Evolutionary conservation across 768 basidiomycete species (phyloP).

Genomic region (Termitomyces sp.): DNA sequence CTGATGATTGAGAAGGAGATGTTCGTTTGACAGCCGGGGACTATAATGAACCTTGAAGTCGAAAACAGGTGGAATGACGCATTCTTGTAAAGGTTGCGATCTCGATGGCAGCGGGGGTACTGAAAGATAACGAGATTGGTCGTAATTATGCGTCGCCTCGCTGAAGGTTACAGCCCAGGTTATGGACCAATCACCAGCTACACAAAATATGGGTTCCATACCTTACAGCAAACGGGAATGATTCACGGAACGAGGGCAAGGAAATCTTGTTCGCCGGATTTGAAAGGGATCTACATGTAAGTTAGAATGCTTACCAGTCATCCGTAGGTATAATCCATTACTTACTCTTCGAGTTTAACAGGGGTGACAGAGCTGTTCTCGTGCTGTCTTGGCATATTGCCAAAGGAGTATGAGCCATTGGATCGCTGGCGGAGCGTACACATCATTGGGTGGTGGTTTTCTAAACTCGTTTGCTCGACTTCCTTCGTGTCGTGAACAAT

Average conservation of each 20-base stretch:
- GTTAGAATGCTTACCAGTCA: not conserved
- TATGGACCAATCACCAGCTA: not conserved
- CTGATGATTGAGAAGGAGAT: not conserved
- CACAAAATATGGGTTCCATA: not conserved
- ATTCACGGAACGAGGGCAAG: constrained; percentile 17
- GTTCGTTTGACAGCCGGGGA: not conserved
- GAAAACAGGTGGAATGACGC: not conserved
- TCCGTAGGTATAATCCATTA: not conserved
- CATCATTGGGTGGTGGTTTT: not conserved
- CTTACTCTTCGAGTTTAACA: not conserved
- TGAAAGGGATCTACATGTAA: not conserved
- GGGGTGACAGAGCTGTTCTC: not conserved
- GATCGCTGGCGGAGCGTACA: too few relatives aligned
- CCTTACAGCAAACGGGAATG: constrained; percentile 13
- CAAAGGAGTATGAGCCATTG: not conserved
- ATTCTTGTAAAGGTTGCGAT: not conserved
- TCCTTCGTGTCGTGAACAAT: not conserved
- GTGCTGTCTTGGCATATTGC: not conserved
- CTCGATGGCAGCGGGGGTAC: not conserved
- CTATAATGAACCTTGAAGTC: not conserved
- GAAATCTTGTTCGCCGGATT: constrained; percentile 1
- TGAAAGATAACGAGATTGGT: not conserved
- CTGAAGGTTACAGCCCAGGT: not conserved
- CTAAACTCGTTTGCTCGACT: not conserved
- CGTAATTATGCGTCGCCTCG: not conserved